Base-by-base conservation (phyloP, 2,329 filamentous ascomycete species). In the Trichoderma simmonsii region DNA sequence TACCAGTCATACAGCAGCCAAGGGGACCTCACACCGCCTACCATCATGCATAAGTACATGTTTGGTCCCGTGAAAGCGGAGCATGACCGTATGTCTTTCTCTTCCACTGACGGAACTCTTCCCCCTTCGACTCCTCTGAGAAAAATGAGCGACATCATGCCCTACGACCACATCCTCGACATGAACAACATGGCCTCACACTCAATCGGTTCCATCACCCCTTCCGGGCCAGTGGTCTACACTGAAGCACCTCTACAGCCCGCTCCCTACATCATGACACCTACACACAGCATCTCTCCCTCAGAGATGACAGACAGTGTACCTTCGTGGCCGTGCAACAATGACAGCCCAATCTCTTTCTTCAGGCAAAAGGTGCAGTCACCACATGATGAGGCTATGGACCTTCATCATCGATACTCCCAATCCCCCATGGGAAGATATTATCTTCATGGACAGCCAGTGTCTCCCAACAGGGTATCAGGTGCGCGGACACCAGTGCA, bases 311-410 rank as follows among this genome's bases (percentile, higher is more conserved):
- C 79, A 24, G 81, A 83, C 48, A 79, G 78, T 5, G 77, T 79
- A 24, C 80, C 81, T 18, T 80, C 82, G 12, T 83, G 81, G 82
- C 80, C 80, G 3, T 82, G 80, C 66, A 78, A 78, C 74, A 83
- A 80, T 68, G 81, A 83, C 66, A 83, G 82, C 76, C 82, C 82
- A 28, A 82, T 83, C 39, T 79, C 79, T 51, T 81, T 83, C 78
- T 83, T 83, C 73, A 75, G 78, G n/a, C 79, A 75, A 34, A 80
- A 79, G 64, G 73, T 73, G 56, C 79, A 78, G 12, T 76, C 79
- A 5, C 78, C 77, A 15, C 74, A 75, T 30, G 80, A 78, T 43
- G 79, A 43, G 7, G 39, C 75, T 2, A 74, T 83, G 39, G 80
- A 82, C 21, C 74, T 83, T 64, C 79, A 82, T 64, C 79, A 82